Evolutionary conservation across 2,329 filamentous ascomycete species (phyloP).

Genomic region (Teratosphaeria nubilosa): DNA sequence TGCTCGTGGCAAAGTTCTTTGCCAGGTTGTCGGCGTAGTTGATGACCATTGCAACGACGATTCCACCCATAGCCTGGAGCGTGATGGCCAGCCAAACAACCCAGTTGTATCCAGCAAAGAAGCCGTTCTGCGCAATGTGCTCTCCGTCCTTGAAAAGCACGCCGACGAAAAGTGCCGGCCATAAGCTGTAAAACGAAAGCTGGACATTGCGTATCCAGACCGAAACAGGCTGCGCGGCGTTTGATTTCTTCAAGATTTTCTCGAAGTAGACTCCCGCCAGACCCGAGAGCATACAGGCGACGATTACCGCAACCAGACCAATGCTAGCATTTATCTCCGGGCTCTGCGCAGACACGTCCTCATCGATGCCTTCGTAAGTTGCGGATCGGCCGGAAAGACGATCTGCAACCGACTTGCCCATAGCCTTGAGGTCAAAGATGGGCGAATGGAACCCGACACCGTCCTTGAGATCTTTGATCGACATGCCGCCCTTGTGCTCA

Average conservation of each 20-base stretch:
- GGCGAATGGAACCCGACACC: constrained; percentile 47
- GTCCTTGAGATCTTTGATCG: constrained; percentile 52
- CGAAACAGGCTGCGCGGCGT: constrained; percentile 51
- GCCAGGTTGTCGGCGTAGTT: constrained; percentile 81
- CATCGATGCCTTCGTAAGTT: constrained; percentile 79
- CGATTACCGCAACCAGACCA: constrained; percentile 66
- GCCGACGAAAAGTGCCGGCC: constrained; percentile 77
- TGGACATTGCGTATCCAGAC: constrained; percentile 95
- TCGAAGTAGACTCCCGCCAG: constrained; percentile 81
- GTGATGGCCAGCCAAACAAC: constrained; percentile 78
- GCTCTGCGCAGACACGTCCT: constrained; percentile 41
- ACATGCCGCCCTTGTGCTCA: constrained; percentile 40
- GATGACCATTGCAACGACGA: constrained; percentile 73
- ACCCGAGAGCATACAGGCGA: constrained; percentile 71
- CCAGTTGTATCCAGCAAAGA: constrained; percentile 91
- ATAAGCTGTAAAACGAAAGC: constrained; percentile 85
- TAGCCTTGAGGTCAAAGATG: constrained; percentile 63
- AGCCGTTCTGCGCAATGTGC: constrained; percentile 72
- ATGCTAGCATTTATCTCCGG: constrained; percentile 65
- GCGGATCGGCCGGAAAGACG: constrained; percentile 61
- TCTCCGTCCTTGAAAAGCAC: constrained; percentile 80
- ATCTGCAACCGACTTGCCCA: constrained; percentile 41
- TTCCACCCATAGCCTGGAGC: constrained; percentile 73
- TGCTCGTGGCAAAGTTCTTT: constrained; percentile 87
- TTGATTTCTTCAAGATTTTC: constrained; percentile 81